Conservation (phyloP, 306 rosid species). For the Lagenaria siceraria region DNA sequence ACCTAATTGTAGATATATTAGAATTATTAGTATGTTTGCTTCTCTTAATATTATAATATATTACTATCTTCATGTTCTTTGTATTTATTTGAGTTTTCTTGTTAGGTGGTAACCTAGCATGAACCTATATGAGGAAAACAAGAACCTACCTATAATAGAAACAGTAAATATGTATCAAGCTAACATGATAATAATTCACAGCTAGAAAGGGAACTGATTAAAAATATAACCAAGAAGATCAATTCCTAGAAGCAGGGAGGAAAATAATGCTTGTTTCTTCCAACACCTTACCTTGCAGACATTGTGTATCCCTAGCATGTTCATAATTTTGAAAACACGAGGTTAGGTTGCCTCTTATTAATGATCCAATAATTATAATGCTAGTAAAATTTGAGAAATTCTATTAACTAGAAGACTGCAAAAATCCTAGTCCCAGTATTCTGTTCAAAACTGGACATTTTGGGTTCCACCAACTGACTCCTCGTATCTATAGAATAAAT, state of each 20-base stretch:
- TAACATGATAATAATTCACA: neutral
- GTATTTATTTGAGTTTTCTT: too few species aligned
- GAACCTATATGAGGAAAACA: neutral
- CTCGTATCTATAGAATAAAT: neutral
- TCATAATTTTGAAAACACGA: neutral
- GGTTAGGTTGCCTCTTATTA: neutral
- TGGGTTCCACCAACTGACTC: neutral
- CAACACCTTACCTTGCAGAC: neutral
- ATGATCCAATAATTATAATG: neutral
- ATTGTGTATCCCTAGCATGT: neutral
- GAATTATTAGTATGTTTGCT: too few species aligned
- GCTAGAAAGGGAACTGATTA: slow-evolving; percentile 8
- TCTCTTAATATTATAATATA: too few species aligned
- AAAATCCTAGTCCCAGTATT: neutral
- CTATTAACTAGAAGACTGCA: neutral
- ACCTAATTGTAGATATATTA: too few species aligned
- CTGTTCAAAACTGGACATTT: neutral
- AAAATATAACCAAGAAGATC: slow-evolving; percentile 1
- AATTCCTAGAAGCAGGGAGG: neutral
- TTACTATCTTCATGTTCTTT: too few species aligned
- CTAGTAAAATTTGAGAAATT: neutral
- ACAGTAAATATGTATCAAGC: neutral
- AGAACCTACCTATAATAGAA: neutral
- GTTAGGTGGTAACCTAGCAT: too few species aligned
- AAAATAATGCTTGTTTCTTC: slow-evolving; percentile 6